Evolutionary conservation across 305 asterid genomes (phyloP).

Genomic region (Galium porrigens): DNA sequence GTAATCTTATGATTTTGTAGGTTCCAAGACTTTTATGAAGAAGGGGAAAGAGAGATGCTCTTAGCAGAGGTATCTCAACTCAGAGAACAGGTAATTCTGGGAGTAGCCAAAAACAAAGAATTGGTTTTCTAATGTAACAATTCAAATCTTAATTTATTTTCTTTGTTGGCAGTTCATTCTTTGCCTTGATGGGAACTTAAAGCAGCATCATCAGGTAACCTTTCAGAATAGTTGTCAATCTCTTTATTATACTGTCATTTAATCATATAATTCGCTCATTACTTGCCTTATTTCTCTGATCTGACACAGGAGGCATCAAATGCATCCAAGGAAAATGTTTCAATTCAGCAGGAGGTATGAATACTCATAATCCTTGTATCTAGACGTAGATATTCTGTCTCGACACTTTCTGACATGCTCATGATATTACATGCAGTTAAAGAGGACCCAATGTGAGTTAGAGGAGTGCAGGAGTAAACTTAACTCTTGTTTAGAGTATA

Average conservation of each 20-base stretch:
- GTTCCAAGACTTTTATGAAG: slow-evolving; percentile 88
- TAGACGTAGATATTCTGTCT: slow-evolving; percentile 10
- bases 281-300: slow-evolving; percentile 12
- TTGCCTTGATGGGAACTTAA: slow-evolving; percentile 44
- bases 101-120: slow-evolving; percentile 5
- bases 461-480: slow-evolving; percentile 56
- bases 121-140: not conserved
- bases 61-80: slow-evolving; percentile 64
- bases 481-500: slow-evolving; percentile 47
- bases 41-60: slow-evolving; percentile 82
- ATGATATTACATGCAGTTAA: slow-evolving; percentile 34
- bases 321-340: slow-evolving; percentile 21
- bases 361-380: slow-evolving; percentile 14
- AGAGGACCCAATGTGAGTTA: slow-evolving; percentile 44
- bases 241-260: not conserved
- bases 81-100: slow-evolving; percentile 60
- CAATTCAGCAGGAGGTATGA: slow-evolving; percentile 47
- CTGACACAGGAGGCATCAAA: slow-evolving; percentile 34
- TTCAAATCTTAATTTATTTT: slow-evolving; percentile 9
- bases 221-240: slow-evolving; percentile 14
- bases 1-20: slow-evolving; percentile 24
- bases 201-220: slow-evolving; percentile 33
- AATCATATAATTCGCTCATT: slow-evolving; percentile 7
- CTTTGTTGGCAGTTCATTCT: slow-evolving; percentile 37
- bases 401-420: slow-evolving; percentile 17